Base-by-base conservation (phyloP, 176 grass and related monocot genomes). In the Cocos nucifera region DNA sequence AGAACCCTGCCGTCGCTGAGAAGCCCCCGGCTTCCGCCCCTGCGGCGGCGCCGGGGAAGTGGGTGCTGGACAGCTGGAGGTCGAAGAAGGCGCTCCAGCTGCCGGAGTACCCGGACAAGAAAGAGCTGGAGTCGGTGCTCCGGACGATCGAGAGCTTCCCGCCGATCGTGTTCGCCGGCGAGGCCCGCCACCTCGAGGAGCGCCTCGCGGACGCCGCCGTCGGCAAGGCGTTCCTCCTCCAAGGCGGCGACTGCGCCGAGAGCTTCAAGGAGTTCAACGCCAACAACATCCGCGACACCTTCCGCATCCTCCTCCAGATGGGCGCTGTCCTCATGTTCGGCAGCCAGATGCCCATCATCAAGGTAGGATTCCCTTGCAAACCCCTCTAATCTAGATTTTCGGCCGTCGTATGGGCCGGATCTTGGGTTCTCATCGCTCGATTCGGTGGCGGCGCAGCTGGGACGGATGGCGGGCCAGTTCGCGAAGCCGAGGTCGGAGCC, bases 241-340 rank as follows among this genome's bases (percentile, higher is more conserved):
- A 95, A 75, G 90, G 90, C 21, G 90, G 90, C 0, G 90, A 95
- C 68, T 99, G 94, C 51, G 94, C 94, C 5, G 94, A 99, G 85
- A 99, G 94, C 84, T 99, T 99, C 94, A 99, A 99, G 88, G 94
- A 99, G 78, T 99, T 99, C 77, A 78, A 99, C 75, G 88, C 88
- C 7, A 99, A 86, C 67, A 99, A 99, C 56, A 99, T 93, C 71
- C 69, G 94, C 6, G 94, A 99, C 73, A 99, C 94, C 35, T 99
- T 99, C 86, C 77, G 90, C 50, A 74, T 95, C 53, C 76, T 95
- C 59, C 90, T 95, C 32, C 90, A 95, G 90, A 95, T 95, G 90
- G 72, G 86, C 83, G 90, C 69, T 27, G 90, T 95, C 61, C 90
- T 95, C 68, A 95, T 95, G 90, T 95, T 95, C 79, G 90, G 90